Evolutionary conservation across 345 rosid species (phyloP).

Genomic region (Pseudoturritis turrita): DNA sequence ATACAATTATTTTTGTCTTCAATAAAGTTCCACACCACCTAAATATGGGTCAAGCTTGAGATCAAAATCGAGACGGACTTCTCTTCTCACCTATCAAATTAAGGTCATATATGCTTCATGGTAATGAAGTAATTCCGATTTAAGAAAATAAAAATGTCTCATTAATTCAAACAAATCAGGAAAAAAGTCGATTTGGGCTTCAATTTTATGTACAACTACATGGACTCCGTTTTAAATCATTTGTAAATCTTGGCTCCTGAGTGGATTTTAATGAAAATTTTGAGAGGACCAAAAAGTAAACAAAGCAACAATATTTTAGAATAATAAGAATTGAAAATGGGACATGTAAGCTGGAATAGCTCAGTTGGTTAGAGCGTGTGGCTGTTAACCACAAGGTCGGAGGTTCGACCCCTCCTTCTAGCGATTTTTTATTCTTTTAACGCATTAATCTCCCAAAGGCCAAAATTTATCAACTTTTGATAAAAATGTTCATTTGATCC

Average conservation of each 20-base stretch:
- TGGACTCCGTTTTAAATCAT: too few relatives aligned
- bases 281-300: too few relatives aligned
- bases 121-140: too few relatives aligned
- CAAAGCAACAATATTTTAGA: not conserved
- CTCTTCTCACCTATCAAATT: not conserved
- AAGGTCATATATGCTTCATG: not conserved
- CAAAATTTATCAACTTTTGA: not conserved
- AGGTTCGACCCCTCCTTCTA: conserved; percentile 71
- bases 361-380: conserved; percentile 92
- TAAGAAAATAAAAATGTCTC: too few relatives aligned
- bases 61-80: conserved; percentile 12
- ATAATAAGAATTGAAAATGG: rapidly evolving
- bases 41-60: conserved; percentile 6
- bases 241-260: too few relatives aligned
- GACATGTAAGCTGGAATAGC: conserved; percentile 50
- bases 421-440: not conserved
- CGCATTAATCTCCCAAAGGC: not conserved
- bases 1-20: not conserved
- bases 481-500: not conserved
- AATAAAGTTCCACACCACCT: conserved; percentile 11
- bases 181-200: too few relatives aligned
- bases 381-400: conserved; percentile 92
- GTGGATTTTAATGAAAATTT: too few relatives aligned
- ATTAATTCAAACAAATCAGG: too few relatives aligned
- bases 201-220: too few relatives aligned